Conservation (phyloP, 169 alveolate species). For the Plasmodium malariae region DNA sequence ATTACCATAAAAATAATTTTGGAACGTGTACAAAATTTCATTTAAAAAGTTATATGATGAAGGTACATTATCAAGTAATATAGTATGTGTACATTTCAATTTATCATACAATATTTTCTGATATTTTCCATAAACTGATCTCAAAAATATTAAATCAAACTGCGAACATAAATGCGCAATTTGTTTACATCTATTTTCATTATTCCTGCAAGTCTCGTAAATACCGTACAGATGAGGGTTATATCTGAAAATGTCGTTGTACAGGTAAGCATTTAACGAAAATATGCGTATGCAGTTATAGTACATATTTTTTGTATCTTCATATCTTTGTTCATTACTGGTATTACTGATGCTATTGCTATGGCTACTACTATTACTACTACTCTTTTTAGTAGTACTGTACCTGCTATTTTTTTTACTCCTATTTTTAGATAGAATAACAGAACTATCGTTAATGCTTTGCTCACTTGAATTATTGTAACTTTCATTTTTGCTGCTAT, state of each 20-base stretch:
- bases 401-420: neutral
- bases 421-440: neutral
- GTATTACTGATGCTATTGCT: no score
- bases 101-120: conserved; percentile 45
- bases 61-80: conserved; percentile 55
- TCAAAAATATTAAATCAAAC: conserved; percentile 68
- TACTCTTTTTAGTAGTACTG: no score
- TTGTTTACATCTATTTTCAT: conserved; percentile 50
- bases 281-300: conserved; percentile 50
- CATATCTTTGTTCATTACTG: no score
- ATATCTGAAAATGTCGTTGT: conserved; percentile 55
- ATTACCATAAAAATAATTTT: conserved; percentile 63
- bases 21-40: conserved; percentile 43
- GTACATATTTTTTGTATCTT: conserved; percentile 4
- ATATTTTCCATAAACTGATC: conserved; percentile 75
- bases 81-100: conserved; percentile 65
- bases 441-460: neutral
- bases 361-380: neutral
- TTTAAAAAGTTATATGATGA: conserved; percentile 27
- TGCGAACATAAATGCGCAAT: conserved; percentile 47
- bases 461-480: neutral
- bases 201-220: conserved; percentile 65
- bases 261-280: conserved; percentile 65
- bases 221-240: conserved; percentile 69
- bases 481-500: neutral